Percentiles rank a stretch among this genome's conserved stretches.
Evolutionary conservation across 495 filamentous ascomycete genomes (phyloP).

Genomic region (Penicillium silybi): DNA sequence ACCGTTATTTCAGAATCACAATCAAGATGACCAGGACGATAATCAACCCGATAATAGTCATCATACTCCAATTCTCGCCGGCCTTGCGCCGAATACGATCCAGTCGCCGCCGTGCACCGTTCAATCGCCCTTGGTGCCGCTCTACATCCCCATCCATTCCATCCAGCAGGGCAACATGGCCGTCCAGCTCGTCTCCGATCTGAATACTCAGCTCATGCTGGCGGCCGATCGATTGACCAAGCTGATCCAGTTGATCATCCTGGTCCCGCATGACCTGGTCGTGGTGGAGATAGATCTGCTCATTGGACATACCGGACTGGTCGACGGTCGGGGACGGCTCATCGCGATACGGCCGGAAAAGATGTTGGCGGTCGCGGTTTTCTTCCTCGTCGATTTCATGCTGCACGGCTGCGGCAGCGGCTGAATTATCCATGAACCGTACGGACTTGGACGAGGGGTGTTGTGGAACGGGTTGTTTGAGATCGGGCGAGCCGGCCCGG

Average conservation of each 20-base stretch:
- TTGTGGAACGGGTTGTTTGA: conserved; percentile 47
- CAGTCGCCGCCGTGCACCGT: conserved; percentile 67
- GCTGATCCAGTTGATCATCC: conserved; percentile 84
- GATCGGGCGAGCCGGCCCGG: conserved; percentile 40
- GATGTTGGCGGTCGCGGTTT: conserved; percentile 49
- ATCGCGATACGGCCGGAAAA: conserved; percentile 65
- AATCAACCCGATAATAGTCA: conserved; percentile 71
- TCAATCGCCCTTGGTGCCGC: conserved; percentile 70
- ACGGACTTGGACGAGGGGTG: conserved; percentile 68
- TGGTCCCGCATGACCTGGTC: conserved; percentile 74
- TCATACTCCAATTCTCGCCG: conserved; percentile 75
- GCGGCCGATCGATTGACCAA: conserved; percentile 82
- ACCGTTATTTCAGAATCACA: conserved; percentile 64
- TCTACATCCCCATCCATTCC: conserved; percentile 81
- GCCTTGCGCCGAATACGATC: conserved; percentile 67
- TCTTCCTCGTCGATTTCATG: conserved; percentile 41
- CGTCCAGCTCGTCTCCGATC: conserved; percentile 94
- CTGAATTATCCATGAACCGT: conserved; percentile 74
- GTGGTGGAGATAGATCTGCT: conserved; percentile 86
- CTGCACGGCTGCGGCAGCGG: conserved; percentile 38
- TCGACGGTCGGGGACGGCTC: conserved; percentile 59
- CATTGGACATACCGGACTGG: conserved; percentile 66
- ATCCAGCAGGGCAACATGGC: conserved; percentile 82
- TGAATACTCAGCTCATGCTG: conserved; percentile 91
- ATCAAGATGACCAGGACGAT: conserved; percentile 75